Conservation (phyloP, 768 basidiomycete genomes). For the Suillus variegatus region DNA sequence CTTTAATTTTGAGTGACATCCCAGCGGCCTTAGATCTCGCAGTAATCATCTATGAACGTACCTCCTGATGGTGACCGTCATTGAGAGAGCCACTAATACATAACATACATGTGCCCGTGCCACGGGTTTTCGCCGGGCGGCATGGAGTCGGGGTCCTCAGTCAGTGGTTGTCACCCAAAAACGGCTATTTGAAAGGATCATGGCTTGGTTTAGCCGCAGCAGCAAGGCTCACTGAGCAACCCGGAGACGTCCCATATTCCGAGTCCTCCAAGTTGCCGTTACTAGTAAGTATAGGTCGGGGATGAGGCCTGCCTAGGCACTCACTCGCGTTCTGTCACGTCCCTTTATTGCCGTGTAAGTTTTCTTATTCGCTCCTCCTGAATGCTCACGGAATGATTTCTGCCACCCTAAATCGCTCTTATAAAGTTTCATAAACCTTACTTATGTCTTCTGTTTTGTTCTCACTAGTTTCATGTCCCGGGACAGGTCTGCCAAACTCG, state of each 20-base stretch:
- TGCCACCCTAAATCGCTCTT: slow-evolving; percentile 24
- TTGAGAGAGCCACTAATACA: background rate
- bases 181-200: background rate
- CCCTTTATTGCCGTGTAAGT: slow-evolving; percentile 8
- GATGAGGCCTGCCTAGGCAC: slow-evolving; percentile 7
- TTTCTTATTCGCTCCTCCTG: slow-evolving; percentile 12
- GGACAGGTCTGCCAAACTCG: slow-evolving; percentile 36
- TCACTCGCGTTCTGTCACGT: slow-evolving; percentile 18
- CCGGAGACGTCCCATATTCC: too few relatives aligned
- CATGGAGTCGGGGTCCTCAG: too few relatives aligned
- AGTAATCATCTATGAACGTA: background rate
- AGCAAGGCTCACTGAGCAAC: too few relatives aligned
- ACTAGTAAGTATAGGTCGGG: slow-evolving; percentile 1
- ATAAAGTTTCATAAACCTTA: slow-evolving; percentile 33
- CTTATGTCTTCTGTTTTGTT: slow-evolving; percentile 17
- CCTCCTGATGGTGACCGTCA: too few relatives aligned
- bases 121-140: too few relatives aligned
- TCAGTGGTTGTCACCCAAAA: background rate
- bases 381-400: slow-evolving; percentile 14
- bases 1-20: background rate
- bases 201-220: too few relatives aligned
- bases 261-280: slow-evolving; percentile 4
- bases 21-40: background rate
- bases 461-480: slow-evolving; percentile 28
- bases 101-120: background rate